phyloP scores from a whole-genome alignment of 2,329 filamentous ascomycete genomes.

The Atkinsonella hypoxylon region DNA sequence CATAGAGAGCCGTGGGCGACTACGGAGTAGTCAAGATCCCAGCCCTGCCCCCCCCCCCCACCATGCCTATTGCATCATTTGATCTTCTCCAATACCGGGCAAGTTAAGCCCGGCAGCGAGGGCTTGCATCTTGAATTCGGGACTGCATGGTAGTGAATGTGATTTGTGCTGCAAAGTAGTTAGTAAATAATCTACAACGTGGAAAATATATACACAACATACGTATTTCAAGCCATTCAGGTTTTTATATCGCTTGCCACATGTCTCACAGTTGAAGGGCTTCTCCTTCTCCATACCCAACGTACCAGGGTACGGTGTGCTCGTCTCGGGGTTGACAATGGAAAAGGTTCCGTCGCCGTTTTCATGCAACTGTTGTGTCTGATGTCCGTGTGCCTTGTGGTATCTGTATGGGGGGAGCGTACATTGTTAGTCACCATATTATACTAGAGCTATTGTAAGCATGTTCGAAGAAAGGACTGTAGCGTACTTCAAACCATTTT shows the following conservation, averaged over 20 bases:
- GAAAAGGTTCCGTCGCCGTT: slow-evolving; percentile 96
- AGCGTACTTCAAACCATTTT: slow-evolving; percentile 88
- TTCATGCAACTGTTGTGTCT: slow-evolving; percentile 91
- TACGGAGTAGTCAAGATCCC: not conserved
- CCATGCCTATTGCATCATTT: slow-evolving; percentile 21
- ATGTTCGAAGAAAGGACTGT: not conserved
- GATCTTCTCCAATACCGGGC: slow-evolving; percentile 34
- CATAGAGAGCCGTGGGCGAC: not conserved
- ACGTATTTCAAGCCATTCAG: slow-evolving; percentile 95
- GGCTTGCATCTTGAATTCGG: slow-evolving; percentile 49
- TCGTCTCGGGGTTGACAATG: slow-evolving; percentile 93
- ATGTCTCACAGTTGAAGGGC: slow-evolving; percentile 93
- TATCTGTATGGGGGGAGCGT: slow-evolving; percentile 31
- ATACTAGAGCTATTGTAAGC: not conserved
- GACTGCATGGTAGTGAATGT: slow-evolving; percentile 82
- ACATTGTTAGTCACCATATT: not conserved
- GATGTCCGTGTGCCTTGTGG: slow-evolving; percentile 77
- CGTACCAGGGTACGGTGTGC: slow-evolving; percentile 85
- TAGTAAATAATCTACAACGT: slow-evolving; percentile 12
- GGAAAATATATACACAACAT: slow-evolving; percentile 21
- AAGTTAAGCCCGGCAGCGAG: slow-evolving; percentile 32
- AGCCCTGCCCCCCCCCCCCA: not conserved
- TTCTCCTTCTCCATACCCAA: slow-evolving; percentile 99
- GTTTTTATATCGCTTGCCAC: slow-evolving; percentile 98
- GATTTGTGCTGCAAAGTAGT: slow-evolving; percentile 47